Base-by-base conservation (phyloP, 75 land plant species). In the Pseudotsuga menziesii region DNA sequence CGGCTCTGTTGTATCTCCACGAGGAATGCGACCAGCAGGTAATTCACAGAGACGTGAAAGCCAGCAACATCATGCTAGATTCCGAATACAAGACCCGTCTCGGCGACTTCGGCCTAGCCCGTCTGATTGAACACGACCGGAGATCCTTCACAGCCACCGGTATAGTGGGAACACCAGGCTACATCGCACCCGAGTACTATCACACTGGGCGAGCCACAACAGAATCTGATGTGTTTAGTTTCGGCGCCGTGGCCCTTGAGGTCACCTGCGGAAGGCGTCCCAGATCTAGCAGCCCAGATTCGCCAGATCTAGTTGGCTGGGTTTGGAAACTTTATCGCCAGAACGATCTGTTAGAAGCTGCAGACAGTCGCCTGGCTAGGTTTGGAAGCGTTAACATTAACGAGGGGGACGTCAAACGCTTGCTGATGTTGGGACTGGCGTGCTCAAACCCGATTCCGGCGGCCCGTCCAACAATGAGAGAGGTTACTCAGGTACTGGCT, bases 251-350 rank as follows among this genome's bases (percentile, higher is more conserved):
- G 5, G 82, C 78, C 17, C 73, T 88, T 3, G 89, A 88, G 57
- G 62, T 88, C 32, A 77, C 88, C 26, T 75, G 80, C 61, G 89
- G 89, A 16, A 57, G 89, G 27, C 80, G 83, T 73, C 84, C 92
- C 4, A 12, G n/a, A 17, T 54, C 72, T 22, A 57, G 1, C 69
- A 25, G 5, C 11, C 87, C 83, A 36, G 91, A 29, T 2, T 79
- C 90, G n/a, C 19, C 66, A 19, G 78, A 87, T 62, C 59, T 91
- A 81, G 82, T 93, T 6, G 93, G 91, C 57, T 81, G 88, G 88
- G 90, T 89, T 73, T 82, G 94, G 86, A 75, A 80, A 19, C 26
- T 80, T 25, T 79, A 80, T 22, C 74, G 54, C 16, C 80, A 74
- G 4, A 82, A 82, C 12, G 76, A 32, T 36, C 32, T 92, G 5